These are phyloP conservation scores for Verbascum thapsus DNA, from an alignment of 257 asterid genomes.

Conservation along the genomic window DNA sequence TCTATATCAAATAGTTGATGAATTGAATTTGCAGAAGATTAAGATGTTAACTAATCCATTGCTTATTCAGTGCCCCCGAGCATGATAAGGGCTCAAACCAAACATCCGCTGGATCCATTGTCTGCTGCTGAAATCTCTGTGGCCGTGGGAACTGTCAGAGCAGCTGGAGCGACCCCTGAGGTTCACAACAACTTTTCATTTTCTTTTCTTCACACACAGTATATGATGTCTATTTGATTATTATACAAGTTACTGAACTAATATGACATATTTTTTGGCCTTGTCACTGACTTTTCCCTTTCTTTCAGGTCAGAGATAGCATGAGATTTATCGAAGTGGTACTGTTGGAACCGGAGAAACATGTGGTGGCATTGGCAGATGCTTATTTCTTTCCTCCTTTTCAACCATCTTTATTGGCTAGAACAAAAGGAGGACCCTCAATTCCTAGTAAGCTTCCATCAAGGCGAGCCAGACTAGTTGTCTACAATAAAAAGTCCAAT, in stretches of 20 bases:
- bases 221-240: too few species aligned
- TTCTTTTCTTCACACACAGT: constrained; percentile 13
- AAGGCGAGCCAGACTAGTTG: constrained; percentile 84
- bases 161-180: constrained; percentile 99
- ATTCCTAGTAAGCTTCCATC: constrained; percentile 92
- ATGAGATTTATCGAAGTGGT: constrained; percentile 94
- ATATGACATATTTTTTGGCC: constrained; percentile 16
- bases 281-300: constrained; percentile 11
- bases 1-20: constrained; percentile 1
- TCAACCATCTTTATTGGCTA: constrained; percentile 80
- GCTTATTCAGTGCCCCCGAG: constrained; percentile 56
- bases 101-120: constrained; percentile 95
- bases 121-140: constrained; percentile 89
- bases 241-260: constrained; percentile 6
- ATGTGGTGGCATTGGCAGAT: constrained; percentile 90
- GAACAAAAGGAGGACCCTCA: constrained; percentile 84
- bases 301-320: constrained; percentile 85
- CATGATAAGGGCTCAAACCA: constrained; percentile 70
- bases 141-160: constrained; percentile 92
- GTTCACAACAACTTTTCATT: constrained; percentile 37
- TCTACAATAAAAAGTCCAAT: constrained; percentile 84
- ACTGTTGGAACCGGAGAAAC: constrained; percentile 87
- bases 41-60: constrained; percentile 16
- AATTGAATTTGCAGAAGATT: constrained; percentile 7
- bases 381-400: constrained; percentile 98